Evolutionary conservation across 306 rosid genomes (phyloP).

Genomic region (Gastrolobium bilobum): DNA sequence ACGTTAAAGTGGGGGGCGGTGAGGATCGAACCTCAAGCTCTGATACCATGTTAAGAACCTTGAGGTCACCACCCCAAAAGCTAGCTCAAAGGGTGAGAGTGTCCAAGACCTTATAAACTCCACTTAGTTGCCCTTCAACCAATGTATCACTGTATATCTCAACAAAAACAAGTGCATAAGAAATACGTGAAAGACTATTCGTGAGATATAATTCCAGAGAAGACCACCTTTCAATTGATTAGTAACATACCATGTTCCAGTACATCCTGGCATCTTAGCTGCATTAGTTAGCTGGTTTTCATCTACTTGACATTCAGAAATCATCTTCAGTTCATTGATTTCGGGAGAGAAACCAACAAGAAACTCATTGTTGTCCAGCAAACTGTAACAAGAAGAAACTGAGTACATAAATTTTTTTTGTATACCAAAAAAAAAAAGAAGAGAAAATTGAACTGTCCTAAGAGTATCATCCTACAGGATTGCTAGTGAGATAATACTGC

Average conservation of each 20-base stretch:
- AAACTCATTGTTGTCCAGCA: conserved; percentile 79
- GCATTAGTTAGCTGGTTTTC: conserved; percentile 61
- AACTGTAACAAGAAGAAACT: conserved; percentile 60
- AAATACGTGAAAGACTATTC: conserved; percentile 7
- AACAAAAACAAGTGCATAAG: conserved; percentile 4
- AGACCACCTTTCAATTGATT: conserved; percentile 43
- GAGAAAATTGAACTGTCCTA: conserved; percentile 24
- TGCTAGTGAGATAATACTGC: conserved; percentile 65
- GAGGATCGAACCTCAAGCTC: too few species aligned
- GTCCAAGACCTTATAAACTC: too few species aligned
- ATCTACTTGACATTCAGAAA: conserved; percentile 82
- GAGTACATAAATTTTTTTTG: conserved; percentile 12
- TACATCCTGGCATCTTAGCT: conserved; percentile 57
- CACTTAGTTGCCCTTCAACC: too few species aligned
- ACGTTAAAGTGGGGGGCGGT: too few species aligned
- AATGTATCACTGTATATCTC: too few species aligned
- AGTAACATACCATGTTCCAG: conserved; percentile 63
- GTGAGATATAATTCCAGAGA: conserved; percentile 9
- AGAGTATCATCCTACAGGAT: conserved; percentile 72
- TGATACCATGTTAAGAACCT: too few species aligned
- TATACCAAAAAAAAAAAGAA: neutral
- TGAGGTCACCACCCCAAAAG: too few species aligned
- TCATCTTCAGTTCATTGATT: conserved; percentile 61
- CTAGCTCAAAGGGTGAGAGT: too few species aligned
- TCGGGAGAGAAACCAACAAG: conserved; percentile 76